Evolutionary conservation across 768 basidiomycete genomes (phyloP).

Genomic region (Cyclocybe aegerita): DNA sequence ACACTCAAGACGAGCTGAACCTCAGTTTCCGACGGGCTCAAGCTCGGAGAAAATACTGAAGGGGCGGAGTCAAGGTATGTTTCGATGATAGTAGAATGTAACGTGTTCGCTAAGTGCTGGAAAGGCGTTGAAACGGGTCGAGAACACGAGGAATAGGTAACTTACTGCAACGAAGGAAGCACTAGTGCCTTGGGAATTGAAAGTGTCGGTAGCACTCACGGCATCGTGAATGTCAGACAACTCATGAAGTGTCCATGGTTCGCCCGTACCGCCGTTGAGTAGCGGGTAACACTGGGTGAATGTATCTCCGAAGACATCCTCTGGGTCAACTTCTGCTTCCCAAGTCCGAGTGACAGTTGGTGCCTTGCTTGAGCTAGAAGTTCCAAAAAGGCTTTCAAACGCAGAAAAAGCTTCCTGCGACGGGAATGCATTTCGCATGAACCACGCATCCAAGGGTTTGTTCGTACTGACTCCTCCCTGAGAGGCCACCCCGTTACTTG

Average conservation of each 20-base stretch:
- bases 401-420: constrained; percentile 47
- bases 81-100: constrained; percentile 80
- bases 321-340: constrained; percentile 33
- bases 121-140: not conserved
- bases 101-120: constrained; percentile 66
- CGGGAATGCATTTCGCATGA: constrained; percentile 59
- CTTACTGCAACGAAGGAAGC: constrained; percentile 20
- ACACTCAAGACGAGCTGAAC: constrained; percentile 58
- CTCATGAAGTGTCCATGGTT: constrained; percentile 33
- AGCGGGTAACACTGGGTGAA: constrained; percentile 23
- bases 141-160: not conserved
- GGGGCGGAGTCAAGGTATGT: constrained; percentile 90
- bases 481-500: constrained; percentile 13
- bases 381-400: constrained; percentile 49
- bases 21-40: constrained; percentile 58
- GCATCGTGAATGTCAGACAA: constrained; percentile 14
- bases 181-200: constrained; percentile 8
- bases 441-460: constrained; percentile 53
- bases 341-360: constrained; percentile 22
- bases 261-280: constrained; percentile 13
- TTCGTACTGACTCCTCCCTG: constrained; percentile 4
- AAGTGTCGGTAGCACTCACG: not conserved
- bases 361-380: constrained; percentile 14
- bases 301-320: constrained; percentile 35
- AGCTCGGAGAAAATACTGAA: constrained; percentile 69